These are phyloP conservation scores for Nicotiana obtusifolia DNA, from an alignment of 257 asterid species.

Conservation along the genomic window DNA sequence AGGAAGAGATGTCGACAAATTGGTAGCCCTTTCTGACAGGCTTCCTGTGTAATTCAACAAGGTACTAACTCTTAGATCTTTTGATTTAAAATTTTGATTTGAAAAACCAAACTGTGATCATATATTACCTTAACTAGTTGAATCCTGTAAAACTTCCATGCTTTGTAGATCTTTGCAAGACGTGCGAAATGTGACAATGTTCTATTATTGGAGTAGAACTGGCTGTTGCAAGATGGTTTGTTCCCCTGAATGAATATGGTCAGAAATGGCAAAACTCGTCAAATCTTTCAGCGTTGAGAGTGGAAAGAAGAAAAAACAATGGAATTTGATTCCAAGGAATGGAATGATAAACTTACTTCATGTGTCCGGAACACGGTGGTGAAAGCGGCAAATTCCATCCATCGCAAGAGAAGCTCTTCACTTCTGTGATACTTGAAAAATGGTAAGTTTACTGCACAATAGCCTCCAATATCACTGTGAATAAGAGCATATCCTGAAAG, in stretches of 20 bases:
- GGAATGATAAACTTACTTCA: slow-evolving; percentile 49
- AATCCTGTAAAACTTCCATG: slow-evolving; percentile 90
- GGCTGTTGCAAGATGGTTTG: slow-evolving; percentile 71
- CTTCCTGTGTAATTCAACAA: slow-evolving; percentile 47
- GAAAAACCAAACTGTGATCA: not conserved
- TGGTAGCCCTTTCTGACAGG: slow-evolving; percentile 76
- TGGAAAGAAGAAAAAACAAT: not conserved
- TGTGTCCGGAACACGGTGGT: slow-evolving; percentile 86
- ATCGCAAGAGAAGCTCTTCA: slow-evolving; percentile 79
- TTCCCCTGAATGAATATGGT: slow-evolving; percentile 52
- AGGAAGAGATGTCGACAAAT: slow-evolving; percentile 89
- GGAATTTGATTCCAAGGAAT: not conserved
- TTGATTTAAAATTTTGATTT: not conserved
- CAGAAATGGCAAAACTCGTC: not conserved
- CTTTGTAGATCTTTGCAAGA: slow-evolving; percentile 70
- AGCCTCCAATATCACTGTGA: slow-evolving; percentile 96
- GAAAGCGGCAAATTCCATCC: slow-evolving; percentile 95
- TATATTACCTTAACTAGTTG: slow-evolving; percentile 71
- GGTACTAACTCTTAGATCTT: not conserved
- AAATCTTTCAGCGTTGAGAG: not conserved
- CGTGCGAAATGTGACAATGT: slow-evolving; percentile 77
- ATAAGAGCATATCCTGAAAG: slow-evolving; percentile 85
- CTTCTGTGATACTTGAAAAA: slow-evolving; percentile 68
- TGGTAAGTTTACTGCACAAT: slow-evolving; percentile 70
- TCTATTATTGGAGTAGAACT: slow-evolving; percentile 76